phyloP scores from a whole-genome alignment of 192 early-diverging fungal species.

The Thamnidium elegans region DNA sequence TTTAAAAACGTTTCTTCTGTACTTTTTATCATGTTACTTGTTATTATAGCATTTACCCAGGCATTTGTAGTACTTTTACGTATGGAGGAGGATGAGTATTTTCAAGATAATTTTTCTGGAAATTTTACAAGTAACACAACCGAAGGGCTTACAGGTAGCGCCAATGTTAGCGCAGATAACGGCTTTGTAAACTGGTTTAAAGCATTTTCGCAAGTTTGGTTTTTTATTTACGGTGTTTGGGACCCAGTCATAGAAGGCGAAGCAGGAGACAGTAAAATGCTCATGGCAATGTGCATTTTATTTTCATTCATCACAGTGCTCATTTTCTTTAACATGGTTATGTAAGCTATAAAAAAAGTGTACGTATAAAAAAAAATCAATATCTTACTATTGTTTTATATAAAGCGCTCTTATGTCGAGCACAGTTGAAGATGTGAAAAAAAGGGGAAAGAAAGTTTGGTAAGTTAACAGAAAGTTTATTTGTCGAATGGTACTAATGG shows the following conservation, averaged over 20 bases:
- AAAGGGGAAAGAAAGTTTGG: neutral
- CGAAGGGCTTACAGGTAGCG: neutral
- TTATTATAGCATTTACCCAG: slow-evolving; percentile 10
- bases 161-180: neutral
- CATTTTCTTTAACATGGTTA: slow-evolving; percentile 22
- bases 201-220: slow-evolving; percentile 7
- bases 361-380: neutral
- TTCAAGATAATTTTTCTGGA: slow-evolving; percentile 5
- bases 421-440: neutral
- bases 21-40: slow-evolving; percentile 4
- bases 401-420: neutral
- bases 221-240: slow-evolving; percentile 9
- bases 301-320: slow-evolving; percentile 11
- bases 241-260: neutral
- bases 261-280: slow-evolving; percentile 3
- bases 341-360: slow-evolving; percentile 4
- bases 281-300: neutral
- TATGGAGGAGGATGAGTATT: neutral
- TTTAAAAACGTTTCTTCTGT: slow-evolving; percentile 8
- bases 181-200: neutral
- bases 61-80: slow-evolving; percentile 14
- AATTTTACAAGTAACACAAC: neutral
- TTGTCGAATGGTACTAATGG: no score
- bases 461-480: no score
- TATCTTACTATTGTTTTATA: neutral